phyloP scores from a whole-genome alignment of 352 stramenopile species.

The Phytophthora pluvialis region DNA sequence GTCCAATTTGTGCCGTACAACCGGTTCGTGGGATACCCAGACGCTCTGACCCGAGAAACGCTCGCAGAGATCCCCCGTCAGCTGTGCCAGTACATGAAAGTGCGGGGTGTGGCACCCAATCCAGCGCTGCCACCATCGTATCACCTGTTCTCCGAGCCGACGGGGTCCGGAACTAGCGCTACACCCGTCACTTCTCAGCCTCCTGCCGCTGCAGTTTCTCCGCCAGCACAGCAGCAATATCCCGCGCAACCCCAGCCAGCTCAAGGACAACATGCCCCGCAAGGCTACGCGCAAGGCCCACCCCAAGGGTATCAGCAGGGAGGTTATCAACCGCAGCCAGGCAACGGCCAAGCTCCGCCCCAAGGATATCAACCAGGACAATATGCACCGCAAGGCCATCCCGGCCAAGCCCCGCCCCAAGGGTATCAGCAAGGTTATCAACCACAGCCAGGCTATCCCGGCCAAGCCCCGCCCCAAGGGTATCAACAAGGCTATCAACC shows the following conservation, averaged over 20 bases:
- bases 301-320: slow-evolving; percentile 27
- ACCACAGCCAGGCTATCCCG: slow-evolving; percentile 27
- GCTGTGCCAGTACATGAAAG: slow-evolving; percentile 82
- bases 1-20: slow-evolving; percentile 76
- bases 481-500: slow-evolving; percentile 28
- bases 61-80: slow-evolving; percentile 79
- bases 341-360: slow-evolving; percentile 20
- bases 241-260: slow-evolving; percentile 22
- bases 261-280: slow-evolving; percentile 32
- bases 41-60: slow-evolving; percentile 55
- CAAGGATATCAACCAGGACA: slow-evolving; percentile 27
- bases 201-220: slow-evolving; percentile 21
- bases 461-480: slow-evolving; percentile 20
- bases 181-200: slow-evolving; percentile 25
- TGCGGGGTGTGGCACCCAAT: slow-evolving; percentile 61
- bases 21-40: slow-evolving; percentile 51
- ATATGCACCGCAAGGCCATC: not conserved
- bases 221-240: slow-evolving; percentile 19
- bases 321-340: slow-evolving; percentile 29
- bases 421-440: slow-evolving; percentile 26
- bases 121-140: slow-evolving; percentile 52
- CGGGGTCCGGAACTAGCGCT: slow-evolving; percentile 7
- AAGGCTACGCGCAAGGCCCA: slow-evolving; percentile 36
- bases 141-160: slow-evolving; percentile 52
- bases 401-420: slow-evolving; percentile 22